Evolutionary conservation across 1,284 basidiomycete genomes (phyloP), one percentile per base, ranked within the genome.

Genomic region (Malassezia equina): DNA sequence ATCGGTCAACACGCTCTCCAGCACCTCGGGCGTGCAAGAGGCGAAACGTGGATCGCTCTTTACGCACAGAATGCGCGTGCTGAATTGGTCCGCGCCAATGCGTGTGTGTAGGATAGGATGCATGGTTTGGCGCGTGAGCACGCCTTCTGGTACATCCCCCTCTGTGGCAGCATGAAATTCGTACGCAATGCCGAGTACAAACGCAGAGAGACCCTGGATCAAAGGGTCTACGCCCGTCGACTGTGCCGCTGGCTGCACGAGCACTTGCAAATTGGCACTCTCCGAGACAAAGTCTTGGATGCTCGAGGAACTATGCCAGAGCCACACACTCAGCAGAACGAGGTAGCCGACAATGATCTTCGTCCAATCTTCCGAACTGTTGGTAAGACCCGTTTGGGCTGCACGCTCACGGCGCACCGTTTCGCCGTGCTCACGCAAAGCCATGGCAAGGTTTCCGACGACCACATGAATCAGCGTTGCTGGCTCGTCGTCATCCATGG

Each of bases 21-120:
- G 77, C 2, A 79, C 77, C 28, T 94, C 90, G 0, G 93, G 91
- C 0, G 85, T 86, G 39, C 95, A 83, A 6, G 83, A 81, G 67
- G 86, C 86, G 80, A 98, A 91, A 13, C 91, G 81, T 34, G 87
- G 84, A 73, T 98, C 93, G 64, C 95, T 90, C 23, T 89, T 81
- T 49, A 94, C 78, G 17, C 87, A 81, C 2, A 83, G 79, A 81
- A 95, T 86, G 28, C 89, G 83, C n/a, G 85, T 86, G 8, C 87
- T 81, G 52, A 96, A 84, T 55, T 85, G 84, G 73, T 96, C 93
- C 4, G 89, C 83, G 1, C 91, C 89, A 55, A 82, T 71, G 80
- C 84, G 65, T 79, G 86, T 75, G 79, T 86, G 72, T 5, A 98
- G 78, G 64, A 98, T 91, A 0, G 90, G 86, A 29, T 68, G 64